Percentiles rank a stretch among this genome's conserved stretches.
phyloP scores from a whole-genome alignment of 2,329 filamentous ascomycete genomes.

The Hymenoscyphus fructigenus region DNA sequence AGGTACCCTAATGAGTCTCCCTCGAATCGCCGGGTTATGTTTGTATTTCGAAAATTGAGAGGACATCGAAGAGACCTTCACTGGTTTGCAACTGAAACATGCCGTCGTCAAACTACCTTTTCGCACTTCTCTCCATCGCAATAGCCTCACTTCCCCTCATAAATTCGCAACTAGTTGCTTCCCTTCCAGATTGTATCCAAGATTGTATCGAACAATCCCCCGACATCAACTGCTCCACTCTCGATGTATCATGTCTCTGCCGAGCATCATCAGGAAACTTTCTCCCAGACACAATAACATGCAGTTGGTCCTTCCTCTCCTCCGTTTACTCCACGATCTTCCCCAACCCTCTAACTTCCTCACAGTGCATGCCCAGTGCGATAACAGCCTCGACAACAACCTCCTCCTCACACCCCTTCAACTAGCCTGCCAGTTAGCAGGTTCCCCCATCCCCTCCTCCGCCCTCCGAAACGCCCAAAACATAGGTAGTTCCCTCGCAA shows the following conservation, averaged over 20 bases:
- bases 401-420: slow-evolving; percentile 38
- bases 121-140: slow-evolving; percentile 25
- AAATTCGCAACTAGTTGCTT: slow-evolving; percentile 11
- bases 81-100: slow-evolving; percentile 6
- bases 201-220: slow-evolving; percentile 37
- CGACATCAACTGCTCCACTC: slow-evolving; percentile 36
- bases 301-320: slow-evolving; percentile 25
- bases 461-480: slow-evolving; percentile 38
- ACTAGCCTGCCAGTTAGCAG: slow-evolving; percentile 36
- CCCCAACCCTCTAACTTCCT: neutral
- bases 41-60: neutral
- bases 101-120: neutral
- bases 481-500: slow-evolving; percentile 23
- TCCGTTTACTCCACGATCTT: neutral
- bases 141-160: slow-evolving; percentile 26
- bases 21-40: neutral
- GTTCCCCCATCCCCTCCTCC: slow-evolving; percentile 35
- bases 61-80: neutral
- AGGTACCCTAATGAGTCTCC: neutral
- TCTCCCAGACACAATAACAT: slow-evolving; percentile 41
- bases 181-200: slow-evolving; percentile 37
- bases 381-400: slow-evolving; percentile 35
- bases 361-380: slow-evolving; percentile 40
- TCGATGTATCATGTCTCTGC: slow-evolving; percentile 41
- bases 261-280: slow-evolving; percentile 36